Base-by-base conservation (phyloP, 2,329 filamentous ascomycete genomes). In the Fusarium secorum region DNA sequence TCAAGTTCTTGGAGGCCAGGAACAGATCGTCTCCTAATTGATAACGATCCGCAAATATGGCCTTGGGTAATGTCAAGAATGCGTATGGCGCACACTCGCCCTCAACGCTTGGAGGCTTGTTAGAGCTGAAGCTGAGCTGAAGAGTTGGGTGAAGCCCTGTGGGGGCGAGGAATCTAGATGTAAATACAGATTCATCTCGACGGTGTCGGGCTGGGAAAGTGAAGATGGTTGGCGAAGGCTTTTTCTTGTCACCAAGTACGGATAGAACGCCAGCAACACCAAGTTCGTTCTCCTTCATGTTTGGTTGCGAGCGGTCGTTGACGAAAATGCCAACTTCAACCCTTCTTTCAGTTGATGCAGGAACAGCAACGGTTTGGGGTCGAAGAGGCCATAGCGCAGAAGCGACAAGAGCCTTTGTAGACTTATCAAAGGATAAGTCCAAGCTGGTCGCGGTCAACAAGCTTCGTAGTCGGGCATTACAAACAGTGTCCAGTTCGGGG, bases 41-140 rank as follows among this genome's bases (percentile, higher is more conserved):
- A 81, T 97, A 97, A 76, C 91, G 90, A 83, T 98, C 95, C 41
- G 92, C 89, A 80, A 98, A 98, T 68, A 98, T 85, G 52, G 86
- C 82, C 30, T 91, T 92, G 2, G 95, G 95, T 5, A 98, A 87
- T 1, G 93, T 97, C 30, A 97, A 82, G 80, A 97, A 93, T 15
- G 92, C 88, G 80, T 97, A 90, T 2, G 95, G 84, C 20, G 87
- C 86, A 80, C 95, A 98, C 33, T 84, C 82, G n/a, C 85, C 82
- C 45, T 87, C 85, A 54, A 86, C 78, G 74, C 84, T 81, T 1
- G 86, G 87, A 20, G 87, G 81, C 26, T 83, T 78, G 28, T 81
- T 82, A 7, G 84, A 83, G 48, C 86, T 85, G 38, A 98, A 82
- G 4, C 82, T 85, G 56, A 97, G 85, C 73, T 90, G 87, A 65